These are phyloP conservation scores for Aquanectria penicillioides DNA, from an alignment of 2,329 filamentous ascomycete genomes.

Conservation along the genomic window DNA sequence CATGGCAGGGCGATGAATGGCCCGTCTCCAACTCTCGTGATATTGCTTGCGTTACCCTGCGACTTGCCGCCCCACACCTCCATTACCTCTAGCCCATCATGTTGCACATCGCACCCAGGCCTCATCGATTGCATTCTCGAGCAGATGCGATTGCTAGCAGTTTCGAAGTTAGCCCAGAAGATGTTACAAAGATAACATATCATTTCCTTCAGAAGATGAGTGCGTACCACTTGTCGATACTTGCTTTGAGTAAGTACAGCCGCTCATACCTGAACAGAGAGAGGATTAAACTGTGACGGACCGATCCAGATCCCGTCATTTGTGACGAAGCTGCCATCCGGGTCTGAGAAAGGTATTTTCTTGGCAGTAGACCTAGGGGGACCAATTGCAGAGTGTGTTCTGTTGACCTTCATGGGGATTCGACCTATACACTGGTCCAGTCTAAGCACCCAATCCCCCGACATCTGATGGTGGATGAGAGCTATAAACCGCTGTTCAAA, in stretches of 20 bases:
- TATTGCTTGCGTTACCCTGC: too few relatives aligned
- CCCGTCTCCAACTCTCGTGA: too few relatives aligned
- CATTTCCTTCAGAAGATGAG: conserved; percentile 14
- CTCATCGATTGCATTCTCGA: not conserved
- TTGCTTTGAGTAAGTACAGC: not conserved
- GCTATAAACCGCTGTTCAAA: conserved; percentile 8
- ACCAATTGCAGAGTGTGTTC: conserved; percentile 48
- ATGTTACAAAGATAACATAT: conserved; percentile 6
- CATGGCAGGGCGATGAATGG: too few relatives aligned
- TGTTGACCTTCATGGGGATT: conserved; percentile 59
- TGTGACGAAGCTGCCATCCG: conserved; percentile 12
- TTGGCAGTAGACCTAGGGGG: conserved; percentile 48
- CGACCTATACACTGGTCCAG: conserved; percentile 73
- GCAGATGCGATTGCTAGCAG: conserved; percentile 2
- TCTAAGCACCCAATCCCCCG: conserved; percentile 5
- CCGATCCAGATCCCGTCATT: conserved; percentile 13
- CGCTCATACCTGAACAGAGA: not conserved
- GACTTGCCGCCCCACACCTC: too few relatives aligned
- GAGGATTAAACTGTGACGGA: not conserved
- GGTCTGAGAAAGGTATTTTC: conserved; percentile 9
- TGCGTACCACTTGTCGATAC: not conserved
- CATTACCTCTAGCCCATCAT: conserved; percentile 5
- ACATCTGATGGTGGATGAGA: conserved; percentile 6
- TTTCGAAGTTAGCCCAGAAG: not conserved
- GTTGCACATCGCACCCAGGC: not conserved